These are phyloP conservation scores for Penicillium paradoxum DNA, from an alignment of 495 filamentous ascomycete species.

Conservation along the genomic window DNA sequence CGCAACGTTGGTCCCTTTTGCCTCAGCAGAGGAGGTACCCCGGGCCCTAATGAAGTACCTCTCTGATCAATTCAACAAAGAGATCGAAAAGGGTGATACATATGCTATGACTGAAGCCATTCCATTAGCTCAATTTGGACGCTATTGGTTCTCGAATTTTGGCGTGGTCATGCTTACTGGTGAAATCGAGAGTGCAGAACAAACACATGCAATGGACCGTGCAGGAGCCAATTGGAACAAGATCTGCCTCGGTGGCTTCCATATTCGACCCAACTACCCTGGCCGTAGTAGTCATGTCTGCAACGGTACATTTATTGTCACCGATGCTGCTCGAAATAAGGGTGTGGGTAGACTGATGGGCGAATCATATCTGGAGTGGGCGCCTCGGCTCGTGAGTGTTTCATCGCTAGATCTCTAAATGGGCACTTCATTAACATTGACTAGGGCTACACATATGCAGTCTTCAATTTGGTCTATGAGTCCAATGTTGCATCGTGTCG, in stretches of 20 bases:
- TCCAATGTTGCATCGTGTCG: slow-evolving; percentile 92
- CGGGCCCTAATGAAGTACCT: slow-evolving; percentile 72
- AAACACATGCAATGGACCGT: slow-evolving; percentile 50
- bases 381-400: slow-evolving; percentile 68
- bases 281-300: slow-evolving; percentile 94
- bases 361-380: slow-evolving; percentile 91
- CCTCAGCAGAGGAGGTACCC: slow-evolving; percentile 68
- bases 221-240: slow-evolving; percentile 71
- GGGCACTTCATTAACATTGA: neutral
- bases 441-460: slow-evolving; percentile 87
- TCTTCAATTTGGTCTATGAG: slow-evolving; percentile 98
- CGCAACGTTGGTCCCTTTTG: slow-evolving; percentile 86
- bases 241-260: slow-evolving; percentile 88
- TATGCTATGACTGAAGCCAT: slow-evolving; percentile 88
- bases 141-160: slow-evolving; percentile 96
- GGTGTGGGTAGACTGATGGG: slow-evolving; percentile 93
- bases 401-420: neutral
- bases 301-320: slow-evolving; percentile 93
- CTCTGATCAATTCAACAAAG: slow-evolving; percentile 80
- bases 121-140: slow-evolving; percentile 66
- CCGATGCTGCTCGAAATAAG: slow-evolving; percentile 79
- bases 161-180: slow-evolving; percentile 91
- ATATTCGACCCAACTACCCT: slow-evolving; percentile 96
- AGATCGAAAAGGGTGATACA: slow-evolving; percentile 94
- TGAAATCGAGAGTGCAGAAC: slow-evolving; percentile 61